Base-by-base conservation (phyloP, 192 early-diverging fungal species). In the Coemansia sp. region DNA sequence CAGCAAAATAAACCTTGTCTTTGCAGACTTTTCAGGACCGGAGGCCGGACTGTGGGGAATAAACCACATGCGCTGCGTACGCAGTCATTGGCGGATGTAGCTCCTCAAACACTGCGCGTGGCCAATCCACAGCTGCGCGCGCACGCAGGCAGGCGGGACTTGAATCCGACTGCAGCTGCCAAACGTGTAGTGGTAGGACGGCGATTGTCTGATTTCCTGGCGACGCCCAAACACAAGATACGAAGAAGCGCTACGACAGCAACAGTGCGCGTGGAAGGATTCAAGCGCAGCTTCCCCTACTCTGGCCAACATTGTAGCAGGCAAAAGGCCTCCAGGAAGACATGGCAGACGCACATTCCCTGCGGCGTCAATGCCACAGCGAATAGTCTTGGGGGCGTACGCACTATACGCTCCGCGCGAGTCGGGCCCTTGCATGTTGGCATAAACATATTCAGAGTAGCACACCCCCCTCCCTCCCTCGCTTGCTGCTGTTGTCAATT, bases 131-230 rank as follows among this genome's bases (percentile, higher is more conserved):
- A 4, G 58, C 23, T 44, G 38, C 38, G 23, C 22, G 32, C 14
- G 41, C 23, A 27, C 26, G 41, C 28, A 48, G n/a, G 58, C 48
- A 59, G 41, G 58, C 58, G 58, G 58, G 58, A 38, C 34, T 59
- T 59, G 21, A 59, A 59, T 38, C 41, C 41, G 41, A 47, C 48
- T 59, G 58, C 58, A 59, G 41, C 24, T 44, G 24, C 19, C 12
- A 19, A 41, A 23, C 5, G 58, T 59, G 41, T 59, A 59, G 58
- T 59, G 62, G 19, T 25, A 10, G 31, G 31, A 12, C 22, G 32
- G 52, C 26, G 27, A 28, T 23, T 44, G 38, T 44, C 38, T 44
- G 38, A 44, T 44, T 44, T 44, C 38, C 38, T 44, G 14, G 14
- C 38, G 38, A 44, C 38, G 14, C 12, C 38, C 38, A 44, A 44